Evolutionary conservation across 2,329 filamentous ascomycete genomes (phyloP).

Genomic region (Exserohilum rostratum): DNA sequence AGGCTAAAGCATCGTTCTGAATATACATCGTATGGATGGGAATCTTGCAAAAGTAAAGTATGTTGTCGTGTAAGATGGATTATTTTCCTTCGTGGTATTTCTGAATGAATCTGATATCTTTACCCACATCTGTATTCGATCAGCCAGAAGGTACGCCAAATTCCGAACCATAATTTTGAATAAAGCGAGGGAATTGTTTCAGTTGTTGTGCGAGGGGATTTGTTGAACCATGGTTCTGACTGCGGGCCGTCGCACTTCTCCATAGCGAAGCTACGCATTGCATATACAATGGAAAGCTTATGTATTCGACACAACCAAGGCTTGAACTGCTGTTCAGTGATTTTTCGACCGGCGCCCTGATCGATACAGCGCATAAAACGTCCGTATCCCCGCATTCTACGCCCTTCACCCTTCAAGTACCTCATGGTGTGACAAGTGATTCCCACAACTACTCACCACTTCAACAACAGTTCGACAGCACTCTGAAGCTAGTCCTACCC

Average conservation of each 20-base stretch:
- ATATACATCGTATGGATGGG: not conserved
- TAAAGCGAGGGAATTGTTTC: not conserved
- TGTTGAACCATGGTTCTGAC: conserved; percentile 12
- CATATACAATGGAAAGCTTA: not conserved
- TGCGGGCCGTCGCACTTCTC: conserved; percentile 8
- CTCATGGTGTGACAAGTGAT: not conserved
- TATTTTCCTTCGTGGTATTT: no score
- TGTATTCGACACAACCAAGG: not conserved
- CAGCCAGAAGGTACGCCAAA: no score
- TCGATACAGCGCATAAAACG: not conserved
- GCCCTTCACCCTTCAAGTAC: not conserved
- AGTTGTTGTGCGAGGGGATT: not conserved
- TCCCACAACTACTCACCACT: not conserved
- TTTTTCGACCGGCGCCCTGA: not conserved
- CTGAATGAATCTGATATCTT: not conserved
- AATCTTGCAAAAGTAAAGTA: no score
- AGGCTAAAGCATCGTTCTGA: not conserved
- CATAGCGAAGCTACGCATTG: not conserved
- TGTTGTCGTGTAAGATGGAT: no score
- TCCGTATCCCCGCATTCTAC: not conserved
- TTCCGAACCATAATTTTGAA: not conserved
- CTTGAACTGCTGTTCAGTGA: not conserved
- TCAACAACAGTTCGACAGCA: not conserved
- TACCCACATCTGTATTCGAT: not conserved
- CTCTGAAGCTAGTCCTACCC: no score